Percentiles rank a stretch among this genome's conserved stretches.
Evolutionary conservation across 768 basidiomycete genomes (phyloP).

Genomic region (Tylopilus sp.): DNA sequence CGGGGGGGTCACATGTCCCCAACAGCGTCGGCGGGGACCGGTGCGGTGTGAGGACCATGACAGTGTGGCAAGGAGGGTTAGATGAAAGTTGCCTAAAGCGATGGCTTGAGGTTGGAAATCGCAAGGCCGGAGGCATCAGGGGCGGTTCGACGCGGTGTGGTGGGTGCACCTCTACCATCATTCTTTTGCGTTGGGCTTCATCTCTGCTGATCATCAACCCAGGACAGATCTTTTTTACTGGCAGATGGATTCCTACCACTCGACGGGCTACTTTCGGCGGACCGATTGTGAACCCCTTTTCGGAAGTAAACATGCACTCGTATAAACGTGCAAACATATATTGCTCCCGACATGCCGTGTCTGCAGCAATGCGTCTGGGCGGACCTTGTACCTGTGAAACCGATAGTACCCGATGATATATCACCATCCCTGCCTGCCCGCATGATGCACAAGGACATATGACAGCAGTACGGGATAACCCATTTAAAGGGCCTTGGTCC

Average conservation of each 20-base stretch:
- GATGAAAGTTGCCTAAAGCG: not conserved
- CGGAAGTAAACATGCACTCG: not conserved
- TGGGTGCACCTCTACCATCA: not conserved
- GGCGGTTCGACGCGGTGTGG: too few relatives aligned
- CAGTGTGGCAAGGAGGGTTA: not conserved
- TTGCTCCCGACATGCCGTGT: not conserved
- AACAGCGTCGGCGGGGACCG: not conserved
- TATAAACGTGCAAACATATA: not conserved
- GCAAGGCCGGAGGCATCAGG: not conserved
- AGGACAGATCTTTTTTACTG: too few relatives aligned
- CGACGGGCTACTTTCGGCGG: not conserved
- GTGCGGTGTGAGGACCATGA: not conserved
- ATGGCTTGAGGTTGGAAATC: not conserved
- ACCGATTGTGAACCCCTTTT: not conserved
- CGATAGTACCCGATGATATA: not conserved
- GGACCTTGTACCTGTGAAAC: not conserved
- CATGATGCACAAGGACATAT: not conserved
- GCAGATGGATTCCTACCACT: not conserved
- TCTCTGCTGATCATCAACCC: too few relatives aligned
- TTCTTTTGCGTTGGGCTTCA: too few relatives aligned
- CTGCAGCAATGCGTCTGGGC: not conserved
- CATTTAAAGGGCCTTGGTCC: not conserved
- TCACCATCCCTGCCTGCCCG: not conserved
- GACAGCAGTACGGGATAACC: not conserved
- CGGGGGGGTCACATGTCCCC: not conserved